These are phyloP conservation scores for Leccinum pellstonianum DNA, from an alignment of 768 basidiomycete genomes.

Conservation along the genomic window DNA sequence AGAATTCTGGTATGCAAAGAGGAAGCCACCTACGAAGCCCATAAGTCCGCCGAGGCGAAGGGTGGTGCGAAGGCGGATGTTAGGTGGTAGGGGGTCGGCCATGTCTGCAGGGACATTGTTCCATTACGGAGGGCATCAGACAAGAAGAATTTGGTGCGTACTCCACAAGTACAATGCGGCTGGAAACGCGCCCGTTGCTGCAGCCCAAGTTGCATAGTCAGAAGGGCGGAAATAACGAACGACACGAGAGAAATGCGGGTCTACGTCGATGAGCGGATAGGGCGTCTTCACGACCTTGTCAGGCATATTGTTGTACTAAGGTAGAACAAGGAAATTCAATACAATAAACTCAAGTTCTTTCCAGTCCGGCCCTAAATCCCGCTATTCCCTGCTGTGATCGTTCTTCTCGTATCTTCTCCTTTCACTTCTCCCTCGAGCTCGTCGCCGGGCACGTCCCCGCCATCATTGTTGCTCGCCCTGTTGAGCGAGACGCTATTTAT, in stretches of 20 bases:
- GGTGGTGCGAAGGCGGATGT: constrained; percentile 37
- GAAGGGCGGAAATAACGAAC: constrained; percentile 84
- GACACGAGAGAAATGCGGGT: constrained; percentile 87
- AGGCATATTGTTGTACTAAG: constrained; percentile 26
- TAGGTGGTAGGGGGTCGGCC: constrained; percentile 42
- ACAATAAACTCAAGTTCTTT: constrained; percentile 10
- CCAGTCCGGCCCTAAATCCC: constrained; percentile 33
- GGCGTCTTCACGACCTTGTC: constrained; percentile 57
- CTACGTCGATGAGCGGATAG: constrained; percentile 90
- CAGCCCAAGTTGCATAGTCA: constrained; percentile 86
- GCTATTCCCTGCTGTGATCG: constrained; percentile 20
- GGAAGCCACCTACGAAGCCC: constrained; percentile 88
- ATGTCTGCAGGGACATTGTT: constrained; percentile 36
- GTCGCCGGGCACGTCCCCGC: constrained; percentile 6
- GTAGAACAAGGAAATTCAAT: constrained; percentile 5
- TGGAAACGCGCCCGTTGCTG: constrained; percentile 78
- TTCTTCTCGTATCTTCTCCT: constrained; percentile 24
- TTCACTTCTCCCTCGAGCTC: constrained; percentile 12
- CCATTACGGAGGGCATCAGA: constrained; percentile 7
- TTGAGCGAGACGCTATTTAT: constrained; percentile 13
- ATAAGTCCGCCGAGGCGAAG: constrained; percentile 65
- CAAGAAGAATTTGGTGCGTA: constrained; percentile 37
- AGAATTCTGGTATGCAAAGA: constrained; percentile 89
- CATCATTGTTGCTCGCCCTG: constrained; percentile 1
- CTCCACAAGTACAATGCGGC: constrained; percentile 80